Evolutionary conservation across 108 stramenopile species (phyloP).

Genomic region (Schizochytrium sp.): DNA sequence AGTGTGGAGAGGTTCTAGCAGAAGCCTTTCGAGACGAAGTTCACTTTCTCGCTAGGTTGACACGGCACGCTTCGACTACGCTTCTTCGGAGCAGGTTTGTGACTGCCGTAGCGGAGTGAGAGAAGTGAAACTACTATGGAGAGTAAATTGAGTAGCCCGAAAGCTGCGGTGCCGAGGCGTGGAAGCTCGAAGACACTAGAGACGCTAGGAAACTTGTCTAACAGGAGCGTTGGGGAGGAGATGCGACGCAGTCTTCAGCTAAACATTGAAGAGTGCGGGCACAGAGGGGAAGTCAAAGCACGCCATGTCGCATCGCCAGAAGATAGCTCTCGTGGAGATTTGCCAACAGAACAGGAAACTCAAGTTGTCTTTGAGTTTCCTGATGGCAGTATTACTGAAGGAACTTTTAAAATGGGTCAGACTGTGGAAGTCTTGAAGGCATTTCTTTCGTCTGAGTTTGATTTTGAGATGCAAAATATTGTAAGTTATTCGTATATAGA

Average conservation of each 20-base stretch:
- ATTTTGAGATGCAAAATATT: constrained; percentile 44
- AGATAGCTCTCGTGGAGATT: constrained; percentile 14
- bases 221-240: neutral
- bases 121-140: no score
- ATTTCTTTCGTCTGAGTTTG: constrained; percentile 30
- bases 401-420: constrained; percentile 7
- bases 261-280: constrained; percentile 27
- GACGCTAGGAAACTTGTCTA: no score
- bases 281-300: neutral
- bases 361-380: constrained; percentile 48
- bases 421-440: constrained; percentile 58
- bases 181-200: no score
- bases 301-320: constrained; percentile 3
- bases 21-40: no score
- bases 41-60: no score
- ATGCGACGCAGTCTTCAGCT: constrained; percentile 25
- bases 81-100: no score
- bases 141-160: no score
- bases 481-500: constrained; percentile 4
- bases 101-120: no score
- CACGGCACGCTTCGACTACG: no score
- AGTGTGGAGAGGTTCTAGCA: no score
- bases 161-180: no score
- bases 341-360: constrained; percentile 35
- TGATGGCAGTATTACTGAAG: constrained; percentile 28